Evolutionary conservation across 345 rosid genomes (phyloP).

Genomic region (Balakata baccata): DNA sequence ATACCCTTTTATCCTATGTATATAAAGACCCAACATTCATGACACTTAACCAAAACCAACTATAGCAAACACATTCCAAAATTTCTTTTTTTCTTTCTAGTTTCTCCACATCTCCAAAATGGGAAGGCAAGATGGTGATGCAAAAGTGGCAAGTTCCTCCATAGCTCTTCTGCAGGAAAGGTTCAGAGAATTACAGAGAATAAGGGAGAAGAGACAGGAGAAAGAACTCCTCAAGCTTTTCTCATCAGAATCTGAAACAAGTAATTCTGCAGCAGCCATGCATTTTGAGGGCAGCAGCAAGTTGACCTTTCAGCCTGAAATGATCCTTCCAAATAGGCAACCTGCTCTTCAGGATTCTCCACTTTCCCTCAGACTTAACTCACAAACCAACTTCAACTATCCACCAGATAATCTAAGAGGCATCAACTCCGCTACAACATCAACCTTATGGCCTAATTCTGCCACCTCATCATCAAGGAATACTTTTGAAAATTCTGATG

Average conservation of each 20-base stretch:
- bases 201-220: constrained; percentile 54
- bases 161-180: constrained; percentile 70
- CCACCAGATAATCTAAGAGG: constrained; percentile 10
- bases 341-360: constrained; percentile 35
- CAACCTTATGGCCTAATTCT: constrained; percentile 34
- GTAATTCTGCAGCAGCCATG: background rate
- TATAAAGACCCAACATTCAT: constrained; percentile 15
- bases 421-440: constrained; percentile 12
- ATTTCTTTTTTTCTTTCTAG: too few species aligned
- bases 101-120: constrained; percentile 16
- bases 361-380: constrained; percentile 44
- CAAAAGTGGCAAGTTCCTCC: constrained; percentile 47
- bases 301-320: constrained; percentile 23
- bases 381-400: constrained; percentile 15
- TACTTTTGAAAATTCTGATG: constrained; percentile 44
- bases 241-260: constrained; percentile 26
- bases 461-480: constrained; percentile 26
- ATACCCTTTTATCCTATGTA: constrained; percentile 21
- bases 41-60: background rate
- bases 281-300: constrained; percentile 11
- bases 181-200: constrained; percentile 57
- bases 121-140: constrained; percentile 50
- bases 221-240: constrained; percentile 47
- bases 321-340: constrained; percentile 20
- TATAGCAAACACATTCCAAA: background rate